These are phyloP conservation scores for Arabidopsis suecica DNA, from an alignment of 345 rosid genomes.

Conservation along the genomic window DNA sequence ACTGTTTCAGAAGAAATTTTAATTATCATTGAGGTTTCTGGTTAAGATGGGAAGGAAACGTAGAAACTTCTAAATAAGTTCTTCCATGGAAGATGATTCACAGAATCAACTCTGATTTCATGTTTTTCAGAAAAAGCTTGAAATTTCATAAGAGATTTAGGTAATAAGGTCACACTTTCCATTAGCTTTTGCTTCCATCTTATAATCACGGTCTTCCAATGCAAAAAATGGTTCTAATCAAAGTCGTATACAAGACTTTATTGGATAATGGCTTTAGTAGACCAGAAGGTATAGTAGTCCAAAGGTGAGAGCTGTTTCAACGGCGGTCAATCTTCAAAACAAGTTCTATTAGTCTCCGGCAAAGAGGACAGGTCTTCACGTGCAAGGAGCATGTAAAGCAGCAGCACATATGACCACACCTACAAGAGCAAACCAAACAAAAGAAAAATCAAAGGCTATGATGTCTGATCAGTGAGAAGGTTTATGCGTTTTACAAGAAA, in stretches of 20 bases:
- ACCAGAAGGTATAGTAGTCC: background rate
- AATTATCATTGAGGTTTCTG: too few relatives aligned
- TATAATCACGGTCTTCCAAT: background rate
- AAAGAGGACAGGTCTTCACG: slow-evolving; percentile 68
- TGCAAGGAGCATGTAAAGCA: slow-evolving; percentile 65
- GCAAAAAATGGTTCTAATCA: background rate
- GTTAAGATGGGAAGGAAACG: too few relatives aligned
- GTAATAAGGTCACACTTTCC: background rate
- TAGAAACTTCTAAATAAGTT: too few relatives aligned
- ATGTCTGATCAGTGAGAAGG: slow-evolving; percentile 16
- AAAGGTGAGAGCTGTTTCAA: slow-evolving; percentile 38
- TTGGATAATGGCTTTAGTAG: background rate
- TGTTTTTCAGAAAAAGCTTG: background rate
- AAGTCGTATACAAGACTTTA: background rate
- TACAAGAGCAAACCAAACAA: slow-evolving; percentile 42
- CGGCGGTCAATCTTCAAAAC: slow-evolving; percentile 73
- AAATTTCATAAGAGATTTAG: background rate
- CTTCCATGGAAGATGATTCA: background rate
- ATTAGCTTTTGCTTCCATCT: background rate
- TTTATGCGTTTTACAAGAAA: slow-evolving; percentile 3
- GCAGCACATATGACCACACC: slow-evolving; percentile 95
- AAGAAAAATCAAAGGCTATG: background rate
- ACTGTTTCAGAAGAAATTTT: too few relatives aligned
- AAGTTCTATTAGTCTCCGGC: slow-evolving; percentile 64
- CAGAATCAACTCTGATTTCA: background rate